These are phyloP conservation scores for Mediolabrus comicus DNA, from an alignment of 108 stramenopile species.

Conservation along the genomic window DNA sequence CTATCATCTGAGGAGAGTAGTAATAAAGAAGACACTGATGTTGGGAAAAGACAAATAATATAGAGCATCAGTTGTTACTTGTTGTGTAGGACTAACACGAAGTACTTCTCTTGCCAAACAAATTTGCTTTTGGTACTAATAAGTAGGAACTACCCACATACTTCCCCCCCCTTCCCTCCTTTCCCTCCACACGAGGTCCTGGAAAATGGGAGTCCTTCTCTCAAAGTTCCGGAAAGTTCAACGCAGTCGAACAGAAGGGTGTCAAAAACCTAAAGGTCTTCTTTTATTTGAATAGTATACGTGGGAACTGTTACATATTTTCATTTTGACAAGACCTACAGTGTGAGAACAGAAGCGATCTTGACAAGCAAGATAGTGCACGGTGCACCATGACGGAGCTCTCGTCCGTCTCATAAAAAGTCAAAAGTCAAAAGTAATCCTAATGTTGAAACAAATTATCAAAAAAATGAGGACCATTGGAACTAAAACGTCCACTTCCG, in stretches of 20 bases:
- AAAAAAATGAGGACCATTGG: constrained; percentile 29
- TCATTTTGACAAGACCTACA: no score
- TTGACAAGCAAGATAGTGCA: not conserved
- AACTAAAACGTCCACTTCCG: constrained; percentile 40
- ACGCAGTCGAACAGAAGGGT: not conserved
- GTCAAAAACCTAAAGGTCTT: no score
- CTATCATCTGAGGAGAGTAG: not conserved
- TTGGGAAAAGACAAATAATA: not conserved
- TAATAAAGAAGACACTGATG: not conserved
- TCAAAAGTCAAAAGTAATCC: constrained; percentile 32
- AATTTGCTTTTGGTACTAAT: no score
- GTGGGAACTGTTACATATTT: no score
- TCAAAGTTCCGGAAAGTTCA: not conserved
- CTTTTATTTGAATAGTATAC: no score
- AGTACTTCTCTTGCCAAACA: no score
- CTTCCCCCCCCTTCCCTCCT: not conserved
- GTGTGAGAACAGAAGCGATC: no score
- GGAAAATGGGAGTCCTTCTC: no score
- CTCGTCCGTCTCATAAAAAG: not conserved
- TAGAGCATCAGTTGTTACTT: not conserved
- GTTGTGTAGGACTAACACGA: no score
- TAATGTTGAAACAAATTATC: constrained; percentile 11
- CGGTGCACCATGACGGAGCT: not conserved
- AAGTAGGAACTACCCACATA: not conserved
- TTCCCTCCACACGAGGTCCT: no score